Base-by-base conservation (phyloP, 139 green algal genomes). In the Asterochloris erici region DNA sequence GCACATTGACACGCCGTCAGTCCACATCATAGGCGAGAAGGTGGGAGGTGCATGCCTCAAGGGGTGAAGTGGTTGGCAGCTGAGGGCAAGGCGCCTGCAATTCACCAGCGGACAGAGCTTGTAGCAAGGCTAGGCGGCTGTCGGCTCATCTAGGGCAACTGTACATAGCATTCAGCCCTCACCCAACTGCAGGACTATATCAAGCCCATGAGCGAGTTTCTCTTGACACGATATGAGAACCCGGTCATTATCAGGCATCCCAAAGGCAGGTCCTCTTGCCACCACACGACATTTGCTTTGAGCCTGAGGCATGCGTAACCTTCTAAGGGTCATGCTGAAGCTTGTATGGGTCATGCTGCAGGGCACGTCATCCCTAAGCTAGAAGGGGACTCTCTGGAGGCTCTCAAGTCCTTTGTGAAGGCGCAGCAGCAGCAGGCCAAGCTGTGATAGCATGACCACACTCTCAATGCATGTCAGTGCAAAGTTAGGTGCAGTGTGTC, bases 21-120 rank as follows among this genome's bases (percentile, higher is more conserved):
- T 93, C 10, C 90, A 94, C 76, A 82, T 94, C 70, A 88, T 91
- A 68, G 90, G 90, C 11, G 88, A 92, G 66, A 83, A 78, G 27
- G 87, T 54, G 38, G 6, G 38, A 54, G 38, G 38, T 54, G 88
- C 60, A 12, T 73, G 19, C 21, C 23, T 21, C 23, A 26, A 24
- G 23, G 23, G 66, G 66, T 73, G 66, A 1, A 24, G 4, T 73
- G 21, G 4, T 24, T 73, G 66, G 66, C 66, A 73, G 66, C 21
- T 73, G 66, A 26, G 66, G 21, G 23, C 66, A 73, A 73, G 23
- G 6, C 21, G 6, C 66, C 66, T 73, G 66, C 66, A 26, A 73
- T 4, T 21, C 6, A 9, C 19, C 9, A 24, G 66, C 66, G 9
- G 23, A 73, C 66, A 73, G 23, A 24, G 9, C 21, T 21, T 2